These are phyloP conservation scores for Sporothrix mexicana DNA, from an alignment of 2,329 filamentous ascomycete genomes.

Conservation along the genomic window DNA sequence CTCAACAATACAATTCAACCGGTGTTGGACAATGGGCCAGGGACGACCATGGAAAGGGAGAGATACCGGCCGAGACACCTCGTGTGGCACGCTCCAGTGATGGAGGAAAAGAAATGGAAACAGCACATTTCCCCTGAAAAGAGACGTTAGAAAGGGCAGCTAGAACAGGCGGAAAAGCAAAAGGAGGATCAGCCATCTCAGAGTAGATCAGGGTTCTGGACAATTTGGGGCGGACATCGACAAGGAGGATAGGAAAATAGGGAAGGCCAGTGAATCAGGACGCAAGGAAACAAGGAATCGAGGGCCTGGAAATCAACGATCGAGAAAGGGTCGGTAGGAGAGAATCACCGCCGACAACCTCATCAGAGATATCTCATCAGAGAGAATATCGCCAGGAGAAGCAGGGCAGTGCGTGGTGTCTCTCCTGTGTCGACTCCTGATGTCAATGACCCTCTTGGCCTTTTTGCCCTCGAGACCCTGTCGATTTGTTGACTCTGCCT, in stretches of 20 bases:
- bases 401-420: background rate
- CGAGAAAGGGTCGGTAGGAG: background rate
- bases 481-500: slow-evolving; percentile 14
- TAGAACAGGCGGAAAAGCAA: background rate
- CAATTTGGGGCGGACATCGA: background rate
- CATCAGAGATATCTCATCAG: background rate
- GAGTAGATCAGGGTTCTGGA: slow-evolving; percentile 16
- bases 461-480: background rate
- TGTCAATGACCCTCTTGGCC: background rate
- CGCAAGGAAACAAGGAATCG: background rate
- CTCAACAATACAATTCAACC: background rate
- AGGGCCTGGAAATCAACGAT: background rate
- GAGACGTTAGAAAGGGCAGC: background rate
- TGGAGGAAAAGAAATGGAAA: slow-evolving; percentile 4
- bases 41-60: background rate
- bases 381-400: background rate
- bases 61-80: slow-evolving; percentile 21
- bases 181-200: slow-evolving; percentile 3
- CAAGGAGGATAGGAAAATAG: slow-evolving; percentile 16
- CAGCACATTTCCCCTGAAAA: background rate
- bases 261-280: slow-evolving; percentile 5
- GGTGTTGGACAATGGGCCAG: slow-evolving; percentile 3
- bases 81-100: slow-evolving; percentile 15
- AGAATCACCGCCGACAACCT: background rate
- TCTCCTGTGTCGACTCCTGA: background rate